Evolutionary conservation across 257 asterid genomes (phyloP), one percentile per base, ranked within the genome.

Genomic region (Datura wrightii): DNA sequence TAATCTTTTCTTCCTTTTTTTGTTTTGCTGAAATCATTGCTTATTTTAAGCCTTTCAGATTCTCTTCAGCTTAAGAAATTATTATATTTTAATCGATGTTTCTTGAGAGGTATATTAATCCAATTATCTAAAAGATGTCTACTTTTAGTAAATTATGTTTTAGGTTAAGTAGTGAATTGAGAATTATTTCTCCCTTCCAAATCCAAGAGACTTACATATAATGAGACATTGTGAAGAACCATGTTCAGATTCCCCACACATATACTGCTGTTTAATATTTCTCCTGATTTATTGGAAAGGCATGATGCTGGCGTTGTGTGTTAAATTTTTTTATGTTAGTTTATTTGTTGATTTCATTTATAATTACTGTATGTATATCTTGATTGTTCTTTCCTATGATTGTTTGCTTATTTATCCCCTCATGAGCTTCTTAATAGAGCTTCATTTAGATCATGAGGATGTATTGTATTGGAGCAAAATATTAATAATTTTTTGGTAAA

Each of bases 351-450:
- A 24, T 74, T 74, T 48, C 44, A 13, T 74, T 50, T 55, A 13
- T 74, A 74, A 36, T 13, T 74, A 24, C 60, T 74, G 58, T 19
- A 74, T 74, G 58, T 19, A 74, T 74, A 52, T 14, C 19, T 24
- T 24, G 81, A 48, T 48, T 74, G 44, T 48, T 74, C 78, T 74
- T 74, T 74, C 81, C 48, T 48, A 48, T 48, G 60, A 74, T 50
- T 36, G 14, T 19, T 48, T 48, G 59, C 44, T 48, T 50, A 50
- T 74, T 74, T 74, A 48, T 74, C 44, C 50, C 24, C 60, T 13
- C 60, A 74, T 19, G 60, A 11, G 81, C 56, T 46, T 74, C 44
- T 53, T 74, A 46, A 48, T 48, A 74, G 24, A 19, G 81, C 37
- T 74, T 74, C 16, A 3, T 48, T 24, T 74, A 19, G 14, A 74